Evolutionary conservation across 2,329 filamentous ascomycete genomes (phyloP).

Genomic region (Coniochaeta pulveracea): DNA sequence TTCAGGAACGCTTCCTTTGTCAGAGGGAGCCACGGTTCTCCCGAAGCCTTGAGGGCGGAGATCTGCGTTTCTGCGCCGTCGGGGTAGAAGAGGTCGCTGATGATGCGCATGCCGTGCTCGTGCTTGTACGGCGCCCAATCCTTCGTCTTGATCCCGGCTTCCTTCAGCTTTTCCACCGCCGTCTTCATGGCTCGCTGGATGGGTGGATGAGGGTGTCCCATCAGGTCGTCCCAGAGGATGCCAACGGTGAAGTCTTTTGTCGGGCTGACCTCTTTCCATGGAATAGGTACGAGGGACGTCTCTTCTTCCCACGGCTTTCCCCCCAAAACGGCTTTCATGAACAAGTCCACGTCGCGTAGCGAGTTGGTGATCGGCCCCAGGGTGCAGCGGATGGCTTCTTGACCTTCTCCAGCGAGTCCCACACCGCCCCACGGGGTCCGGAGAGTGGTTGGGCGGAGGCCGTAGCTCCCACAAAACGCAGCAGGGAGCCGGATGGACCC

Average conservation of each 20-base stretch:
- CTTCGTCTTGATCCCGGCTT: slow-evolving; percentile 37
- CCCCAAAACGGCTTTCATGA: slow-evolving; percentile 36
- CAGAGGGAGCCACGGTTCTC: slow-evolving; percentile 20
- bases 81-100: slow-evolving; percentile 32
- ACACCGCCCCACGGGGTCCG: slow-evolving; percentile 40
- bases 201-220: slow-evolving; percentile 49
- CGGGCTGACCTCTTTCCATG: slow-evolving; percentile 28
- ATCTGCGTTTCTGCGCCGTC: slow-evolving; percentile 29
- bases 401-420: slow-evolving; percentile 46
- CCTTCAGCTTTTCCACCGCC: slow-evolving; percentile 29
- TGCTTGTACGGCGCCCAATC: slow-evolving; percentile 37
- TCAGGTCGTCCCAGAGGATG: slow-evolving; percentile 51
- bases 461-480: slow-evolving; percentile 43
- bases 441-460: slow-evolving; percentile 41
- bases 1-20: not conserved
- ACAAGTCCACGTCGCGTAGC: slow-evolving; percentile 40
- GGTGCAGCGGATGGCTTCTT: slow-evolving; percentile 50
- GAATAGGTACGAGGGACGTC: slow-evolving; percentile 42
- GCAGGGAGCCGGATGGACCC: slow-evolving; percentile 39
- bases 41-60: slow-evolving; percentile 13
- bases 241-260: slow-evolving; percentile 35
- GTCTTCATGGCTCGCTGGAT: slow-evolving; percentile 42
- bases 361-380: slow-evolving; percentile 48
- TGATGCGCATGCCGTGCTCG: slow-evolving; percentile 23
- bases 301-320: slow-evolving; percentile 42